These are phyloP conservation scores for Kingdonia uniflora DNA, from an alignment of 164 flowering plant species.

Conservation along the genomic window DNA sequence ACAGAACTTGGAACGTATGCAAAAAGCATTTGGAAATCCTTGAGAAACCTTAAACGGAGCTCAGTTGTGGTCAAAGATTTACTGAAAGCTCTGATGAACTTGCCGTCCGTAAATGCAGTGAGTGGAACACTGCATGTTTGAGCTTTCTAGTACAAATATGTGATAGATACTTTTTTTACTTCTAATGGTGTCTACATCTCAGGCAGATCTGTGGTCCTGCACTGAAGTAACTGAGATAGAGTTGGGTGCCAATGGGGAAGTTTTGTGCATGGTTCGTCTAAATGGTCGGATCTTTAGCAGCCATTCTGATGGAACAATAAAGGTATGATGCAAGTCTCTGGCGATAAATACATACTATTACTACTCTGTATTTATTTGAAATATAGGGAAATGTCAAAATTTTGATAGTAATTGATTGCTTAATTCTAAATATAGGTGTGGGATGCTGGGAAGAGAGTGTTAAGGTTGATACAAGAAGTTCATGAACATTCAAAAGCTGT, in stretches of 20 bases:
- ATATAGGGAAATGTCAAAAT: too few species aligned
- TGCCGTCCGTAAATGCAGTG: slow-evolving; percentile 58
- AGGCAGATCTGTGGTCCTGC: slow-evolving; percentile 63
- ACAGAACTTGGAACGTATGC: slow-evolving; percentile 52
- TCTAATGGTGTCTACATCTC: slow-evolving; percentile 8
- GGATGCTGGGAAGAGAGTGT: slow-evolving; percentile 41
- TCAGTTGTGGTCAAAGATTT: slow-evolving; percentile 36
- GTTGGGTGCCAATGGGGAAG: slow-evolving; percentile 42
- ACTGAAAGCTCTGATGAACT: slow-evolving; percentile 49
- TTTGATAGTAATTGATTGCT: neutral
- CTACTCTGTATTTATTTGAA: too few species aligned
- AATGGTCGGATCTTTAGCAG: slow-evolving; percentile 46
- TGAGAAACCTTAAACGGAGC: slow-evolving; percentile 51
- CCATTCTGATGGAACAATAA: slow-evolving; percentile 74
- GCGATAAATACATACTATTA: neutral
- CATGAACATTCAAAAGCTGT: slow-evolving; percentile 58
- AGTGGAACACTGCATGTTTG: slow-evolving; percentile 15
- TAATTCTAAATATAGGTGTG: slow-evolving; percentile 30
- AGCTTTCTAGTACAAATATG: too few species aligned
- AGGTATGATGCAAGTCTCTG: slow-evolving; percentile 25
- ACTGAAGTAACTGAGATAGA: slow-evolving; percentile 41
- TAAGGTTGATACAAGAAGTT: slow-evolving; percentile 53
- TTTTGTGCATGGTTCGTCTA: slow-evolving; percentile 40
- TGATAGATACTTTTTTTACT: too few species aligned
- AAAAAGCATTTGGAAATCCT: slow-evolving; percentile 43